phyloP scores from a whole-genome alignment of 169 alveolate genomes.

The Miamiensis avidus region DNA sequence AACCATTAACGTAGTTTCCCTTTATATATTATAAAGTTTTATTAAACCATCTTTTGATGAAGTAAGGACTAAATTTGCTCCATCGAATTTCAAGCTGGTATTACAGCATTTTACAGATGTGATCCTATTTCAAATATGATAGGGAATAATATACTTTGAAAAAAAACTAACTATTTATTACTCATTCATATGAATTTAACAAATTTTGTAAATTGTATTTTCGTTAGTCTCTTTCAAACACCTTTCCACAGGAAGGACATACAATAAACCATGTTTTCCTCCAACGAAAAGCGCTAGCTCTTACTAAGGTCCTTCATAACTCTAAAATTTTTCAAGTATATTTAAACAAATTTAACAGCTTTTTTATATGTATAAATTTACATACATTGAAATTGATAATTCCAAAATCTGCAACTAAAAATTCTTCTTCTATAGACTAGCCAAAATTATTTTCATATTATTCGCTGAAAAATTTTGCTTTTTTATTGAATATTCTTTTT shows the following conservation, averaged over 20 bases:
- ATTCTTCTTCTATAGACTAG: neutral
- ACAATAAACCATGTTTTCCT: neutral
- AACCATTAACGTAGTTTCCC: neutral
- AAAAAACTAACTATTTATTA: no score
- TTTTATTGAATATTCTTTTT: neutral
- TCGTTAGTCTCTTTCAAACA: neutral
- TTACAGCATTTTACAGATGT: neutral
- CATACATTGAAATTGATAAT: neutral
- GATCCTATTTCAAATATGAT: neutral
- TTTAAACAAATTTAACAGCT: no score
- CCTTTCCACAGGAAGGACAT: neutral
- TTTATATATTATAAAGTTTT: no score
- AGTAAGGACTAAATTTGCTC: neutral
- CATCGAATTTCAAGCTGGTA: neutral
- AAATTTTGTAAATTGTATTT: neutral
- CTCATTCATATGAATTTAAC: neutral
- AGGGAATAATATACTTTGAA: no score
- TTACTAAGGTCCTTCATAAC: neutral
- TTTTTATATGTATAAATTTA: no score
- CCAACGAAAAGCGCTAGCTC: neutral
- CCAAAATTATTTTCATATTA: neutral
- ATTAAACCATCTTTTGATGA: neutral
- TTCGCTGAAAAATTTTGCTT: slow-evolving; percentile 22
- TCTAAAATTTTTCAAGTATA: neutral
- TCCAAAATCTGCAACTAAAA: neutral